phyloP scores from a whole-genome alignment of 2,329 filamentous ascomycete genomes.

The Beauveria pseudobassiana region DNA sequence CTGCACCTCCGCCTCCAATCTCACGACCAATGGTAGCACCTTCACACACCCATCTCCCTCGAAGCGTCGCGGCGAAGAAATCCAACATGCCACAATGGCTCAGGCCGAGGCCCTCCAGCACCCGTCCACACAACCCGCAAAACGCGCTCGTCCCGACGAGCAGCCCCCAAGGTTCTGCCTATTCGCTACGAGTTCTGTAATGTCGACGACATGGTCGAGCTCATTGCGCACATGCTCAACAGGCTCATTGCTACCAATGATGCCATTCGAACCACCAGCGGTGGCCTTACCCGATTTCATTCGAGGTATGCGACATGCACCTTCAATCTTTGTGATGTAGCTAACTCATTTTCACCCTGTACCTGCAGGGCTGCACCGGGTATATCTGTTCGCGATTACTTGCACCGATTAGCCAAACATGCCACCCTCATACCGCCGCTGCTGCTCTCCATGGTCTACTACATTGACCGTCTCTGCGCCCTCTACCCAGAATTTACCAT shows the following conservation, averaged over 20 bases:
- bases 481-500: constrained; percentile 94
- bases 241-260: constrained; percentile 94
- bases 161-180: constrained; percentile 54
- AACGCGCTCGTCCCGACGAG: constrained; percentile 45
- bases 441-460: constrained; percentile 97
- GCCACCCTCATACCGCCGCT: constrained; percentile 89
- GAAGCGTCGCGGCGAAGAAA: constrained; percentile 6
- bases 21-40: neutral
- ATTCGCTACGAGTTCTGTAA: constrained; percentile 72
- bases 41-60: neutral
- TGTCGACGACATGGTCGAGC: constrained; percentile 76
- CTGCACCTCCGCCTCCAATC: neutral
- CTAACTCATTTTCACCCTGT: neutral
- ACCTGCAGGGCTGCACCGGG: constrained; percentile 59
- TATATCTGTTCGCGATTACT: constrained; percentile 90
- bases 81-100: neutral
- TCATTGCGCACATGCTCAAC: constrained; percentile 92
- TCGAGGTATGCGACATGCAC: constrained; percentile 55
- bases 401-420: constrained; percentile 86
- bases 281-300: constrained; percentile 87
- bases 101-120: neutral
- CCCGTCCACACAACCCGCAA: constrained; percentile 30
- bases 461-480: constrained; percentile 90
- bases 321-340: neutral
- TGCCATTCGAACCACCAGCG: constrained; percentile 64